These are phyloP conservation scores for Hygrophila difformis DNA, from an alignment of 257 asterid species.

Conservation along the genomic window DNA sequence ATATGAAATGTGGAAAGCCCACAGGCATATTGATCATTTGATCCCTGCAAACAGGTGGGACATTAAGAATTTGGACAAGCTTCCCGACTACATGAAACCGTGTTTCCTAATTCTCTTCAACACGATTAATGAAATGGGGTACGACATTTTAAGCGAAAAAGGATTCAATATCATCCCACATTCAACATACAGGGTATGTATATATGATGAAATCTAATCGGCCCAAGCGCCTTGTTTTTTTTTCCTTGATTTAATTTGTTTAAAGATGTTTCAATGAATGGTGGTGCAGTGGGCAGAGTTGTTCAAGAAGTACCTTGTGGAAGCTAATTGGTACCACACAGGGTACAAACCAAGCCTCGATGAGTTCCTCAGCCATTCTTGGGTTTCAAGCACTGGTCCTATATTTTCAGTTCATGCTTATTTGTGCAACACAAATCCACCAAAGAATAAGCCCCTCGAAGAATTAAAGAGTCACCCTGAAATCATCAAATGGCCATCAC, in stretches of 20 bases:
- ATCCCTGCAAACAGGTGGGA: slow-evolving; percentile 35
- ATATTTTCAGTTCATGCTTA: slow-evolving; percentile 11
- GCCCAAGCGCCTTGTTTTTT: too few species aligned
- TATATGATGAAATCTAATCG: too few species aligned
- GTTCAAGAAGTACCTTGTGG: slow-evolving; percentile 26
- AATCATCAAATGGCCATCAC: slow-evolving; percentile 27
- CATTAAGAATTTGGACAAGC: slow-evolving; percentile 27
- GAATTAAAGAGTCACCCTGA: slow-evolving; percentile 18
- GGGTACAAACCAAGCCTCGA: slow-evolving; percentile 29
- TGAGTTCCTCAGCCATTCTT: slow-evolving; percentile 31
- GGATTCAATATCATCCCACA: slow-evolving; percentile 31
- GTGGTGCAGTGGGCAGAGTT: slow-evolving; percentile 34
- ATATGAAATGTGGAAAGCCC: too few species aligned
- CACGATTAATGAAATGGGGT: slow-evolving; percentile 32
- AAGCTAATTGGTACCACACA: slow-evolving; percentile 36
- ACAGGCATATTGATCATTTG: too few species aligned
- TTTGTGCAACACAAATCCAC: too few species aligned
- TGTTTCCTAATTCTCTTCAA: slow-evolving; percentile 38
- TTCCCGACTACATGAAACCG: slow-evolving; percentile 42
- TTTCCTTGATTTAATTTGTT: too few species aligned
- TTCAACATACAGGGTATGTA: slow-evolving; percentile 24
- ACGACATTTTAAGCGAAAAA: slow-evolving; percentile 30
- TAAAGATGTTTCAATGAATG: too few species aligned
- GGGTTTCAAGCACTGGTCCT: slow-evolving; percentile 32
- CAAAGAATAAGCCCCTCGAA: slow-evolving; percentile 11